These are phyloP conservation scores for Podospora comata DNA, from an alignment of 495 filamentous ascomycete genomes.

Conservation along the genomic window DNA sequence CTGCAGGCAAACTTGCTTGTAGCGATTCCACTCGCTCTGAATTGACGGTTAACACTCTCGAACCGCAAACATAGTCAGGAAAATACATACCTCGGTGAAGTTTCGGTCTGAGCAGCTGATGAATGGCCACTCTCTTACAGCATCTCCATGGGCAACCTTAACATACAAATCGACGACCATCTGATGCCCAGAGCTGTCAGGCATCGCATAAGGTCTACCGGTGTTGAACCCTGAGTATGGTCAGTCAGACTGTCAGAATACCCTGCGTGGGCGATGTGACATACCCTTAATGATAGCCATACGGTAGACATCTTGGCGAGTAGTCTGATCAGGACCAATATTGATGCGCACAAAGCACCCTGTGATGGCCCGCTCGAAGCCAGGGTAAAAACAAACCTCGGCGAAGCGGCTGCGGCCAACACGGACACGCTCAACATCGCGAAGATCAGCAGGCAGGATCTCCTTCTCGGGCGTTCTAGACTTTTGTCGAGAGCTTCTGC, in stretches of 20 bases:
- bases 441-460: slow-evolving; percentile 59
- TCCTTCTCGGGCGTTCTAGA: slow-evolving; percentile 50
- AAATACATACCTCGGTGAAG: slow-evolving; percentile 64
- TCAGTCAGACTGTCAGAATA: slow-evolving; percentile 5
- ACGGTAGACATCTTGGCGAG: slow-evolving; percentile 70
- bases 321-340: slow-evolving; percentile 67
- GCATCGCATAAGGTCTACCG: slow-evolving; percentile 77
- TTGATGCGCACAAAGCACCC: slow-evolving; percentile 79
- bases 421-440: slow-evolving; percentile 75
- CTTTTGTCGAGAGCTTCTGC: slow-evolving; percentile 41
- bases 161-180: slow-evolving; percentile 77
- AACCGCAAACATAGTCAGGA: not conserved
- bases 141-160: slow-evolving; percentile 68
- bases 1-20: slow-evolving; percentile 66
- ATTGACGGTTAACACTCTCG: slow-evolving; percentile 25
- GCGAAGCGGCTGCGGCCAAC: slow-evolving; percentile 79
- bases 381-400: slow-evolving; percentile 84
- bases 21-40: slow-evolving; percentile 78
- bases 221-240: slow-evolving; percentile 60
- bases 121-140: slow-evolving; percentile 76
- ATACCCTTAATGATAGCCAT: slow-evolving; percentile 82
- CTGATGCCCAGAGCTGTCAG: slow-evolving; percentile 62
- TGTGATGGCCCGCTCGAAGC: slow-evolving; percentile 74
- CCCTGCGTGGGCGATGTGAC: slow-evolving; percentile 14
- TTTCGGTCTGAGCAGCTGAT: slow-evolving; percentile 72